Conservation (phyloP, 2,329 filamentous ascomycete genomes). For the Colletotrichum lini region DNA sequence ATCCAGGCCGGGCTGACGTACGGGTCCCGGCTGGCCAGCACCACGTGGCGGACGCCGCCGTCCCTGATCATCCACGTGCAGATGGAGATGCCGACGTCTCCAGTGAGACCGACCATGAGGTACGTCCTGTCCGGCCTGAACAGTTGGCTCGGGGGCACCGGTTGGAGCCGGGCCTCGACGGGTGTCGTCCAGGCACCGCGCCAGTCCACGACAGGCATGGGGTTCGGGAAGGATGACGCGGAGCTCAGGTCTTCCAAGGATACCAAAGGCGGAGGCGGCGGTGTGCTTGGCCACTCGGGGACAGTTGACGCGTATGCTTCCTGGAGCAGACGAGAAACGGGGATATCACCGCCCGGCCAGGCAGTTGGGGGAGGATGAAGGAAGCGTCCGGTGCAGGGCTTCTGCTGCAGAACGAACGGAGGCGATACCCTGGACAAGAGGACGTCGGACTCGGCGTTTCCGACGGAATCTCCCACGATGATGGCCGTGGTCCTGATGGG, state of each 20-base stretch:
- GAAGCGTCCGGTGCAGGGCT: neutral
- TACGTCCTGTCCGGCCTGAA: neutral
- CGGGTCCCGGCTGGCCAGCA: conserved; percentile 54
- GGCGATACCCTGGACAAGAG: neutral
- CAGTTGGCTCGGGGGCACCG: neutral
- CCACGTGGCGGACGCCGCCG: conserved; percentile 54
- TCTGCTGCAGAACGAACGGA: neutral
- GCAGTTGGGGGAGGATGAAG: neutral
- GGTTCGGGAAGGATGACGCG: too few relatives aligned
- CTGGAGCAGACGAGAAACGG: neutral
- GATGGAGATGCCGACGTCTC: conserved; percentile 51
- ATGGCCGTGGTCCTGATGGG: neutral
- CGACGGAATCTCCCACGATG: neutral
- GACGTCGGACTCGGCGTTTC: neutral
- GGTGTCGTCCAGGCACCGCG: neutral
- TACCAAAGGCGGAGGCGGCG: too few relatives aligned
- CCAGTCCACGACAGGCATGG: neutral
- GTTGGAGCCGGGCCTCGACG: neutral
- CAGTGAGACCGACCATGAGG: neutral
- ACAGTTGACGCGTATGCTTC: neutral
- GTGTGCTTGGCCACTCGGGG: too few relatives aligned
- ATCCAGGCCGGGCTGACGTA: conserved; percentile 45
- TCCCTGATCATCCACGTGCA: conserved; percentile 53
- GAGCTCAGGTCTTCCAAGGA: too few relatives aligned
- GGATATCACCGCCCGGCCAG: neutral